Evolutionary conservation across 495 filamentous ascomycete genomes (phyloP).

Genomic region (Aspergillus campestris): DNA sequence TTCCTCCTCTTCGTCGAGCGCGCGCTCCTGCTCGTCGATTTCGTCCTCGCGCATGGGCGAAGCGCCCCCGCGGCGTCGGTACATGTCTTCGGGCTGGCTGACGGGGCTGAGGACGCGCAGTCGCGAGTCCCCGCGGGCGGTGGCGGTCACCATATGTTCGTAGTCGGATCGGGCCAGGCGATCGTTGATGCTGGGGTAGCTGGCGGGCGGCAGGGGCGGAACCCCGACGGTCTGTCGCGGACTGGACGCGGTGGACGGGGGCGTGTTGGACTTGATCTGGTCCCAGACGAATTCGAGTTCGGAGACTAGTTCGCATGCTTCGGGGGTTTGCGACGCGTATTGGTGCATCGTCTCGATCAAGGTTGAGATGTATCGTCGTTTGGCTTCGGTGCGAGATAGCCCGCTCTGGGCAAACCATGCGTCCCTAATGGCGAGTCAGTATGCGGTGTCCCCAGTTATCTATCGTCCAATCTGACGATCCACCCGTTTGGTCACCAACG

Average conservation of each 20-base stretch:
- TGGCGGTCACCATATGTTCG: conserved; percentile 11
- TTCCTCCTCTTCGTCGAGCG: conserved; percentile 9
- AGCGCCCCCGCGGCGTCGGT: conserved; percentile 29
- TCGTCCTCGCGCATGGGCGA: conserved; percentile 25
- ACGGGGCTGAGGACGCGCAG: conserved; percentile 70
- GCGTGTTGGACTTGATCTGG: conserved; percentile 79
- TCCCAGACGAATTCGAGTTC: conserved; percentile 99
- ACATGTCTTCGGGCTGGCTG: conserved; percentile 67
- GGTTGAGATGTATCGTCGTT: conserved; percentile 84
- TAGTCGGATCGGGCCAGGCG: conserved; percentile 22
- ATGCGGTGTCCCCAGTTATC: neutral
- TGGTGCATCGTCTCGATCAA: conserved; percentile 94
- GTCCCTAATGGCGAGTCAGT: conserved; percentile 44
- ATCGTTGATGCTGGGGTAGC: conserved; percentile 29
- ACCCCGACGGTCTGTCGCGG: conserved; percentile 25
- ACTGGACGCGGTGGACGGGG: conserved; percentile 51
- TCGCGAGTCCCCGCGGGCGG: conserved; percentile 19
- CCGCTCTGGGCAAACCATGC: conserved; percentile 85
- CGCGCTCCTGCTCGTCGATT: neutral
- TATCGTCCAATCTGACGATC: too few species aligned
- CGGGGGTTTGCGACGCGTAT: conserved; percentile 75
- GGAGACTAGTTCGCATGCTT: conserved; percentile 78
- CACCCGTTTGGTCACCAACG: neutral
- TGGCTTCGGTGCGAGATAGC: conserved; percentile 80
- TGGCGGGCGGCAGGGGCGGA: conserved; percentile 25